phyloP scores from a whole-genome alignment of 768 basidiomycete genomes.

The Naganishia vaughanmartiniae region DNA sequence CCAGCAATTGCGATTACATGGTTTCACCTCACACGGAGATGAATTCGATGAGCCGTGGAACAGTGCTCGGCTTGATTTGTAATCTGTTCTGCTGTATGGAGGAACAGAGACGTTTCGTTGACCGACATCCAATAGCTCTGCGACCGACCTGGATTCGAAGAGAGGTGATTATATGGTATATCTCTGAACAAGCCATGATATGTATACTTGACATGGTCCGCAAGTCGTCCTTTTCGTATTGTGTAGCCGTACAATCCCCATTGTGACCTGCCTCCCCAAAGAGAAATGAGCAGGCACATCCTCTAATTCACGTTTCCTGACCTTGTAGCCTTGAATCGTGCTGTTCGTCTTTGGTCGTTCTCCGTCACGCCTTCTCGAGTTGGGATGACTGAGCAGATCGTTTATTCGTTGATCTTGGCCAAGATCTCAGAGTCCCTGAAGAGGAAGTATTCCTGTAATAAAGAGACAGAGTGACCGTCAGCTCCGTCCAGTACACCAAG shows the following conservation, averaged over 20 bases:
- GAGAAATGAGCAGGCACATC: neutral
- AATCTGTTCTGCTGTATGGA: too few relatives aligned
- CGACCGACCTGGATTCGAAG: neutral
- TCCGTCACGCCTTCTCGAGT: neutral
- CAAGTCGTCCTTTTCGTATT: neutral
- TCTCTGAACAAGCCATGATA: constrained; percentile 1
- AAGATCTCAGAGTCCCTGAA: constrained; percentile 94
- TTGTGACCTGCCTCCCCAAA: neutral
- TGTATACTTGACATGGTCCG: neutral
- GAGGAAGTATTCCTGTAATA: constrained; percentile 78
- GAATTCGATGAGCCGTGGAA: too few relatives aligned
- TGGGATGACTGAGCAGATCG: neutral
- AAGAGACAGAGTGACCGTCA: constrained; percentile 18
- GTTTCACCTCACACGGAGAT: too few relatives aligned
- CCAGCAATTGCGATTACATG: too few relatives aligned
- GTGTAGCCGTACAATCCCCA: neutral
- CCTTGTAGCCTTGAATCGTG: too few relatives aligned
- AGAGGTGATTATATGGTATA: constrained; percentile 8
- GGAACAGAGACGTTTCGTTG: too few relatives aligned
- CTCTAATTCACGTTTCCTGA: neutral
- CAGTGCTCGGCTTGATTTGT: too few relatives aligned
- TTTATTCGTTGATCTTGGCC: constrained; percentile 89
- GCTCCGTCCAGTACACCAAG: neutral
- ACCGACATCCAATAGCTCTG: too few relatives aligned
- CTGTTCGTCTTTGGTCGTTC: too few relatives aligned